phyloP scores from a whole-genome alignment of 306 rosid species.

The Purshia tridentata region DNA sequence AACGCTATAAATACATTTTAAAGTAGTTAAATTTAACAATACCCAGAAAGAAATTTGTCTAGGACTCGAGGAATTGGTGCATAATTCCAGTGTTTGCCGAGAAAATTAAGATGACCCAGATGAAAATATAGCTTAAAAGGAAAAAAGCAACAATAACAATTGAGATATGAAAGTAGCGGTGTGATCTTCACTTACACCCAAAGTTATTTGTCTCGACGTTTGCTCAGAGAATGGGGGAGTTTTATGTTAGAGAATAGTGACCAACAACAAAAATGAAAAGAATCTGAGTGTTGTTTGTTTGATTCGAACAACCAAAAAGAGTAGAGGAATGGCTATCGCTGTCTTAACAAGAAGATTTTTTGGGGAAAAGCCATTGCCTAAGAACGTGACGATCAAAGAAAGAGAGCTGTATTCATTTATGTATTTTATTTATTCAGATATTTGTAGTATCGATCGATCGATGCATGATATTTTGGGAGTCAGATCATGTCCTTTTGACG shows the following conservation, averaged over 20 bases:
- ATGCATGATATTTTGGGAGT: no score
- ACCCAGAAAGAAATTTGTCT: slow-evolving; percentile 1
- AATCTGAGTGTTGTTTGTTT: slow-evolving; percentile 15
- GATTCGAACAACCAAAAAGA: slow-evolving; percentile 17
- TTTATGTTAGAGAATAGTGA: slow-evolving; percentile 8
- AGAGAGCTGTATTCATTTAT: no score
- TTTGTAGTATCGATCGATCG: no score
- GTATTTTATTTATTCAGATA: no score
- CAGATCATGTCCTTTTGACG: no score
- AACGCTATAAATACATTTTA: no score
- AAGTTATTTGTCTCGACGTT: neutral
- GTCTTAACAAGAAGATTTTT: neutral
- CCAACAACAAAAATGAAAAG: slow-evolving; percentile 1
- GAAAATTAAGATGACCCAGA: slow-evolving; percentile 26
- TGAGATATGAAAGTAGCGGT: neutral
- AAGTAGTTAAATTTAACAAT: slow-evolving; percentile 10
- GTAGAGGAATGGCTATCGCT: slow-evolving; percentile 1
- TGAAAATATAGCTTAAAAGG: slow-evolving; percentile 16
- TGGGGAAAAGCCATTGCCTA: neutral
- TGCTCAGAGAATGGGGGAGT: neutral
- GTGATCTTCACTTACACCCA: slow-evolving; percentile 33
- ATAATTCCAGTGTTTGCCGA: slow-evolving; percentile 12
- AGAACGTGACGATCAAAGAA: neutral
- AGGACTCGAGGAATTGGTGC: neutral
- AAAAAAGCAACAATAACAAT: neutral